phyloP scores from a whole-genome alignment of 2,329 filamentous ascomycete genomes.

The Cladosporium sp. region DNA sequence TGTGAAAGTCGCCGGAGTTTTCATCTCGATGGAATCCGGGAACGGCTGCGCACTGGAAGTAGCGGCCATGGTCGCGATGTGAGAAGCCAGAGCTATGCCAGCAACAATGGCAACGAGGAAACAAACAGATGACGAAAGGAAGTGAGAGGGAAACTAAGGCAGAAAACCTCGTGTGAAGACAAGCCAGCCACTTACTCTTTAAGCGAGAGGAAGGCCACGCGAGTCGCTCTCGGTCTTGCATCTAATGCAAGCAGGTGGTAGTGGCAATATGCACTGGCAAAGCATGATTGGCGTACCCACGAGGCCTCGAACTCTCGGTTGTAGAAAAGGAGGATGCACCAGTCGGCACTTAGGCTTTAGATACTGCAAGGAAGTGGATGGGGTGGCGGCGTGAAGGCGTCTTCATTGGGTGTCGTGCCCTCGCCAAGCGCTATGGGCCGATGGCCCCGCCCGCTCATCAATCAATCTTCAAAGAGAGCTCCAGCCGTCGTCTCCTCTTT shows the following conservation, averaged over 20 bases:
- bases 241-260: slow-evolving; percentile 6
- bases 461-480: no score
- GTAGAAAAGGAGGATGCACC: slow-evolving; percentile 5
- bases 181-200: slow-evolving; percentile 1
- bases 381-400: not conserved
- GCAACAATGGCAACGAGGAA: not conserved
- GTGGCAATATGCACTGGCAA: slow-evolving; percentile 1
- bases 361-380: not conserved
- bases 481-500: no score
- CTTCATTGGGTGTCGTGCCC: no score
- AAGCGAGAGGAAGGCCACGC: slow-evolving; percentile 7
- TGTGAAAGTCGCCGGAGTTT: not conserved
- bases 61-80: no score
- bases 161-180: not conserved
- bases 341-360: slow-evolving; percentile 4
- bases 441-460: no score
- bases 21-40: slow-evolving; percentile 5
- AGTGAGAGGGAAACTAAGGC: not conserved
- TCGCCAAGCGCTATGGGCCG: no score
- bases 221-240: slow-evolving; percentile 5
- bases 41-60: not conserved
- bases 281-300: slow-evolving; percentile 8
- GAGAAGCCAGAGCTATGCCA: not conserved
- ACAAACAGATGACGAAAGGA: not conserved
- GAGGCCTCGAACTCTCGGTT: slow-evolving; percentile 10